Base-by-base conservation (phyloP, 257 asterid species). In the Lycium ferocissimum region DNA sequence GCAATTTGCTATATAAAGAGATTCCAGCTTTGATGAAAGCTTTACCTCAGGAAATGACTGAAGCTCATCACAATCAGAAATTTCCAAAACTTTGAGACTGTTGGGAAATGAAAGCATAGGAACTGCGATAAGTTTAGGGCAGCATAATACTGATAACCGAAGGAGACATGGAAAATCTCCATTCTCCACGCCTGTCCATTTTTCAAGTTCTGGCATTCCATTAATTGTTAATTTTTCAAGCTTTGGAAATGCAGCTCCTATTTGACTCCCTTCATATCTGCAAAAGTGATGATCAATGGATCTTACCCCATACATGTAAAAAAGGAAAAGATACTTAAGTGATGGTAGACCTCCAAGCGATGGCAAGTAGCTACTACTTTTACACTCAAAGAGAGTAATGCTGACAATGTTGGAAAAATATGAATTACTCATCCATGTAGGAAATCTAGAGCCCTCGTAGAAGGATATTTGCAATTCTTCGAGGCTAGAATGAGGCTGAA, bases 401-500 rank as follows among this genome's bases (percentile, higher is more conserved):
- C 82, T 88, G 58, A 86, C 45, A 65, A 91, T 86, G 43, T 87
- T 72, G 11, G 65, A 33, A 51, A 85, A 92, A 7, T 90, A 86
- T 70, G 92, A 92, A 59, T 89, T 82, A 84, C 85, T 84, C 43
- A 92, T 91, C 93, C 95, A 92, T 3, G 86, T 84, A 3, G 95
- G 92, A 84, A 91, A 90, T 35, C 51, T 78, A 40, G 79, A 85
- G 65, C 93, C 93, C 22, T 82, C 38, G 81, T 83, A 92, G 85
- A 9, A 70, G 58, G 83, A 51, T 40, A 92, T 57, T 49, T 73
- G 76, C 8, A 92, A 85, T 88, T 89, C 92, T 84, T 79, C 84
- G 40, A 92, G 85, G 20, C 82, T 58, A 86, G 78, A 88, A 84
- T 92, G 92, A 59, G 92, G 93, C 82, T 84, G 89, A 13, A 91